These are phyloP conservation scores for Zygosaccharomyces bisporus DNA, from an alignment of 805 yeast genomes.

Conservation along the genomic window DNA sequence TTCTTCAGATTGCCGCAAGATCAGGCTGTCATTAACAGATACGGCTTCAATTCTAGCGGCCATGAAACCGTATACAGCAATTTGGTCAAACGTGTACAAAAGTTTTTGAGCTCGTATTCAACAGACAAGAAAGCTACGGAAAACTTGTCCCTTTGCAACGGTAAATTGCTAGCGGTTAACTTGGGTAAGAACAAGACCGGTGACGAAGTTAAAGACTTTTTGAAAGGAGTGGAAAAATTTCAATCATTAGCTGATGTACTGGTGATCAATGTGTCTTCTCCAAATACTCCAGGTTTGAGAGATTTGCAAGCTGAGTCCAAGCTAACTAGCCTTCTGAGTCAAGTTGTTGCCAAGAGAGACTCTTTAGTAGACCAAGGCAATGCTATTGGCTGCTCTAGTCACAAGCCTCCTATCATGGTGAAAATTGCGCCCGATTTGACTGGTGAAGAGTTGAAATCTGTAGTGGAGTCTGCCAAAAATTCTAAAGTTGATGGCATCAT, in stretches of 20 bases:
- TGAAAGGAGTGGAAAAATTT: slow-evolving; percentile 74
- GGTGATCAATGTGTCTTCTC: slow-evolving; percentile 89
- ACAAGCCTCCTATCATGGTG: slow-evolving; percentile 75
- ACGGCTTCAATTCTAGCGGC: slow-evolving; percentile 92
- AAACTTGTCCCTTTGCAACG: slow-evolving; percentile 52
- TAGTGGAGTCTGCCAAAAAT: slow-evolving; percentile 72
- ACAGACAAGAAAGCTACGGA: slow-evolving; percentile 24
- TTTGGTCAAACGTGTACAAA: slow-evolving; percentile 60
- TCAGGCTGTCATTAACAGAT: slow-evolving; percentile 88
- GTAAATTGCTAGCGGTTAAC: slow-evolving; percentile 73
- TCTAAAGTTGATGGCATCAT: slow-evolving; percentile 88
- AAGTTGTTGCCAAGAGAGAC: slow-evolving; percentile 70
- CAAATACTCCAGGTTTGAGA: slow-evolving; percentile 93
- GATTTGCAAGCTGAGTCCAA: slow-evolving; percentile 76
- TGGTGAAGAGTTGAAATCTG: slow-evolving; percentile 73
- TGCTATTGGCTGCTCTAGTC: slow-evolving; percentile 26
- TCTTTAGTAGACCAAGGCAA: slow-evolving; percentile 41
- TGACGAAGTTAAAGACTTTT: slow-evolving; percentile 83
- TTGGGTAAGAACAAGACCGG: slow-evolving; percentile 91
- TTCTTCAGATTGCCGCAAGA: slow-evolving; percentile 83
- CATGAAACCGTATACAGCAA: slow-evolving; percentile 68
- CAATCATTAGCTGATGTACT: slow-evolving; percentile 85
- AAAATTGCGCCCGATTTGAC: slow-evolving; percentile 92
- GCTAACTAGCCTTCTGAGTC: slow-evolving; percentile 59
- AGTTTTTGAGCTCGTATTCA: slow-evolving; percentile 32